Base-by-base conservation (phyloP, 345 rosid species). In the Abelmoschus esculentus region DNA sequence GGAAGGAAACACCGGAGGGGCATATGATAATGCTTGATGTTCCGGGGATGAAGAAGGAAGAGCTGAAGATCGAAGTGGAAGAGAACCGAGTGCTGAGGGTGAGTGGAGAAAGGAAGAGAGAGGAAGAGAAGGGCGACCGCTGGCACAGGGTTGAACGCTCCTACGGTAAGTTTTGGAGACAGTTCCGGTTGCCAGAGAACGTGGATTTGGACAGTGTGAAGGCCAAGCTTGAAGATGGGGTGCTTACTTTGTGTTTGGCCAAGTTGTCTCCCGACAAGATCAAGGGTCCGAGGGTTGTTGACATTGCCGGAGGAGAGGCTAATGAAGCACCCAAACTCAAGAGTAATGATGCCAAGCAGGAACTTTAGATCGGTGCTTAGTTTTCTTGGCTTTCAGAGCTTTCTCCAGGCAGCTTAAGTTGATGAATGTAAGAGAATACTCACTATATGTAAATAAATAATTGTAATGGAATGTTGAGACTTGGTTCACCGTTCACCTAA, bases 81-180 rank as follows among this genome's bases (percentile, higher is more conserved):
- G 86, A 85, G 75, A 85, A 87, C 56, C 69, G 92, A 64, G 87
- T 86, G 71, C 71, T 87, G 80, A 58, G 88, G 67, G 86, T 92
- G 59, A 87, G 87, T 12, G 96, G 95, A 0, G 96, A 90, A 83
- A 90, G 89, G 85, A 90, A 82, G 71, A 71, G 67, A 56, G 92
- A 92, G 50, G 89, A 81, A 38, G 91, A 85, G 83, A 76, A 87
- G 61, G 91, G 81, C 8, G 90, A 92, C 32, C 93, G 86, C 8
- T 92, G 96, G 96, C 98, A 92, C 67, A 77, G 92, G 42, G 80
- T 82, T 44, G 98, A 92, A 87, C 80, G 95, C 58, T 87, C 85
- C 2, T 76, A 79, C 58, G 96, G 96, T 15, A 88, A 86, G 67
- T 92, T 92, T 81, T 90, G 87, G 92, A 87, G 96, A 75, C 93